Evolutionary conservation across 208 protist species (phyloP).

Genomic region (Leishmania mexicana): DNA sequence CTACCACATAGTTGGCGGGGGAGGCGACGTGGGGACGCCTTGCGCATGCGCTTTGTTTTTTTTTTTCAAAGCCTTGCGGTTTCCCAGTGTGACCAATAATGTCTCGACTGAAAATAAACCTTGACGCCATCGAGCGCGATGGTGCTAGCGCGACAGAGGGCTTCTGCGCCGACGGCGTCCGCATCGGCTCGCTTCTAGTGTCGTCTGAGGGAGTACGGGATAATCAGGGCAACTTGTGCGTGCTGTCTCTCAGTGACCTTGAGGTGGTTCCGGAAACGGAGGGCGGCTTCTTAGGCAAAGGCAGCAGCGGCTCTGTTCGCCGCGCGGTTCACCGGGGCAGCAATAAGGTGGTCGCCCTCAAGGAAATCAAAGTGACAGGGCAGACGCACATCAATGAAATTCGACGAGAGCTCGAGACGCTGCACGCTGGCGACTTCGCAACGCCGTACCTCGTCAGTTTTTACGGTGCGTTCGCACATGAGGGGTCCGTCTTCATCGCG

Average conservation of each 20-base stretch:
- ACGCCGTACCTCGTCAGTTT: conserved; percentile 78
- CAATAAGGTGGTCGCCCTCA: conserved; percentile 67
- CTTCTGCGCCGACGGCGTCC: conserved; percentile 63
- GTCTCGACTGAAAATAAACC: conserved; percentile 71
- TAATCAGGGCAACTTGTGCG: conserved; percentile 54
- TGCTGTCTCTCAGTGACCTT: conserved; percentile 80
- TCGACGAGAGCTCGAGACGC: conserved; percentile 80
- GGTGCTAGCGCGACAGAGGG: conserved; percentile 42
- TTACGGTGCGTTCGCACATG: conserved; percentile 87
- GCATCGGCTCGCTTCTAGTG: conserved; percentile 74
- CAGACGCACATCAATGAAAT: conserved; percentile 80
- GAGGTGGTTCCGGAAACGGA: conserved; percentile 48
- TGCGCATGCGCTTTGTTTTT: background rate
- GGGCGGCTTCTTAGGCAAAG: conserved; percentile 71
- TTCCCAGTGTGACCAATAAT: conserved; percentile 7
- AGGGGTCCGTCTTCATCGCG: conserved; percentile 91
- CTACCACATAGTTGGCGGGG: background rate
- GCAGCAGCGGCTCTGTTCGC: conserved; percentile 85
- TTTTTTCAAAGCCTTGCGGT: background rate
- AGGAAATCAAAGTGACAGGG: conserved; percentile 89
- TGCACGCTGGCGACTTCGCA: conserved; percentile 54
- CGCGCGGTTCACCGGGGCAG: conserved; percentile 64
- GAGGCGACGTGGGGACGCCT: background rate
- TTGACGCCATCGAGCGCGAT: conserved; percentile 69
- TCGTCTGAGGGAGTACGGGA: conserved; percentile 75